These are phyloP conservation scores for Colletotrichum lini DNA, from an alignment of 2,329 filamentous ascomycete genomes.

Conservation along the genomic window DNA sequence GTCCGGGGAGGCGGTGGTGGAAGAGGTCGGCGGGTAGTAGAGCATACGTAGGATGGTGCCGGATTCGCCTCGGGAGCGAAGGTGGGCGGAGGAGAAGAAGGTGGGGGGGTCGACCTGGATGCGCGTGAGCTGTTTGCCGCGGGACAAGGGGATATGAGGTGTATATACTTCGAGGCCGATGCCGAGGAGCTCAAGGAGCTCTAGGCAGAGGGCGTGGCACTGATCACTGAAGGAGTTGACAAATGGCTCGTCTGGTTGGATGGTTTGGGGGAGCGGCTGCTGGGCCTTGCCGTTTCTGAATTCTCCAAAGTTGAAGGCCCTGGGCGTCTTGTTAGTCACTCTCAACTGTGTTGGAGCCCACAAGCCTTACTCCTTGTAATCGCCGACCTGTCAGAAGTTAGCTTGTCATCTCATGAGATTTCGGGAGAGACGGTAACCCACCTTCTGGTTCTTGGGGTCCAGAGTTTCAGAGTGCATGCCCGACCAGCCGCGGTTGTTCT, in stretches of 20 bases:
- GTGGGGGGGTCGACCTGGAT: slow-evolving; percentile 60
- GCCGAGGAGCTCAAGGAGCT: slow-evolving; percentile 83
- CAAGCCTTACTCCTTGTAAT: slow-evolving; percentile 84
- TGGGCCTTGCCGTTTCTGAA: slow-evolving; percentile 78
- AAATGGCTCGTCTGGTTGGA: slow-evolving; percentile 71
- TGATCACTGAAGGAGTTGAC: slow-evolving; percentile 77
- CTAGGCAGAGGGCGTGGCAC: slow-evolving; percentile 81
- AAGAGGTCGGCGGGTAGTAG: slow-evolving; percentile 74
- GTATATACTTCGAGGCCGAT: slow-evolving; percentile 77
- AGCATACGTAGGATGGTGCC: slow-evolving; percentile 78
- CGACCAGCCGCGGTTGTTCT: slow-evolving; percentile 90
- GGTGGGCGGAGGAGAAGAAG: slow-evolving; percentile 70
- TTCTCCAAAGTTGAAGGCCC: slow-evolving; percentile 92
- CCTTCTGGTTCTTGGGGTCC: slow-evolving; percentile 86
- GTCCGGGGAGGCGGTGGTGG: slow-evolving; percentile 59
- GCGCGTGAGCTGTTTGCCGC: slow-evolving; percentile 19
- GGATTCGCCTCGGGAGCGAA: slow-evolving; percentile 60
- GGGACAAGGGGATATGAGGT: slow-evolving; percentile 23
- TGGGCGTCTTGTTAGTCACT: slow-evolving; percentile 52
- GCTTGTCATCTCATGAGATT: not conserved
- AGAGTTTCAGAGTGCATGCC: slow-evolving; percentile 90
- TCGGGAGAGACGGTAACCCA: slow-evolving; percentile 53
- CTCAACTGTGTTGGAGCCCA: not conserved
- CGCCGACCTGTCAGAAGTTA: slow-evolving; percentile 72
- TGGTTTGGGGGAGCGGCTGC: slow-evolving; percentile 80